Evolutionary conservation across 2,329 filamentous ascomycete genomes (phyloP).

Genomic region (Huntiella bhutanensis): DNA sequence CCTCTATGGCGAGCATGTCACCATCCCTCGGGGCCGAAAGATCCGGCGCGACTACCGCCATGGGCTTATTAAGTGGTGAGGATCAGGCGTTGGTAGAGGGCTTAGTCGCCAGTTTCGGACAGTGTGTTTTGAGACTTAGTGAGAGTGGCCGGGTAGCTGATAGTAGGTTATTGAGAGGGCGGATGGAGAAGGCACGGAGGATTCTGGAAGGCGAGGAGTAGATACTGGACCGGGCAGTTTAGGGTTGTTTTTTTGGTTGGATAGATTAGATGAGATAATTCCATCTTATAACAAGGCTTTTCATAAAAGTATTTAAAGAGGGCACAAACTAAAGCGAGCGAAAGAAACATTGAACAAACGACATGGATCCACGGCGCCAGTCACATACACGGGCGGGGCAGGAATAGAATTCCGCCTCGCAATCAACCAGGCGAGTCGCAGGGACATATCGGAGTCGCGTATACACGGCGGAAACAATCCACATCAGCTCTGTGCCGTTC

Average conservation of each 20-base stretch:
- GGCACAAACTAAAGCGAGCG: too few relatives aligned
- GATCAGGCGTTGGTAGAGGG: slow-evolving; percentile 42
- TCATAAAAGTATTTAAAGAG: too few relatives aligned
- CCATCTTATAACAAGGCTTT: neutral
- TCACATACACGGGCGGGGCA: too few relatives aligned
- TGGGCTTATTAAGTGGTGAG: slow-evolving; percentile 30
- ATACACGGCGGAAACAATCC: too few relatives aligned
- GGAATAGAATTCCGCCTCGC: too few relatives aligned
- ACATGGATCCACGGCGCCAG: too few relatives aligned
- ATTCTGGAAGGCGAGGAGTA: slow-evolving; percentile 42
- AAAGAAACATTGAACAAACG: too few relatives aligned
- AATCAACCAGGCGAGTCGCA: too few relatives aligned
- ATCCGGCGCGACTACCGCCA: slow-evolving; percentile 18
- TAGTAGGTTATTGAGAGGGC: slow-evolving; percentile 44
- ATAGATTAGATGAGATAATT: neutral
- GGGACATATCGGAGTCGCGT: too few relatives aligned
- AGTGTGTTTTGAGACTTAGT: slow-evolving; percentile 38
- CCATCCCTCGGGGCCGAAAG: slow-evolving; percentile 21
- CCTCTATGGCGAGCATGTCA: slow-evolving; percentile 19
- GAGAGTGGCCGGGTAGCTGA: slow-evolving; percentile 37
- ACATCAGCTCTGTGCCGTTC: too few relatives aligned
- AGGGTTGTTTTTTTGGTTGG: neutral
- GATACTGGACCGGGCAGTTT: neutral
- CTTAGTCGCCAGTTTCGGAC: slow-evolving; percentile 38
- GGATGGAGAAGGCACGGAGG: slow-evolving; percentile 55